Base-by-base conservation (phyloP, 192 early-diverging fungal genomes). In the Rhizophagus clarus region DNA sequence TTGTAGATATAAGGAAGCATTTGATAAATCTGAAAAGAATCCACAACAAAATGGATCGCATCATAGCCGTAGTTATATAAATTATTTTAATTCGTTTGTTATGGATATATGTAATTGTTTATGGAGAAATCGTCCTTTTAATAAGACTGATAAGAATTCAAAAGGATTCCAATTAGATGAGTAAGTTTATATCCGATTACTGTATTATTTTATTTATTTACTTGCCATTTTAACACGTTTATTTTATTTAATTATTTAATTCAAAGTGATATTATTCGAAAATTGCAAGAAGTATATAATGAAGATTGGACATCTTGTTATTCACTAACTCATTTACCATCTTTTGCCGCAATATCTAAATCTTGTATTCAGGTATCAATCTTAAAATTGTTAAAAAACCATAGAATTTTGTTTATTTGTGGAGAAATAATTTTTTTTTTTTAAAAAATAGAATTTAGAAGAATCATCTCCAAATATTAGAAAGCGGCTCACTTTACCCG, bases 51-150 rank as follows among this genome's bases (percentile, higher is more conserved):
- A 32, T 74, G 83, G 85, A 32, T 77, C 56, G 24, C 82, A 67
- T 37, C 79, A 82, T 67, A 86, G 74, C 29, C 73, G 81, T 31
- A 81, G 84, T 7, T 85, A 87, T 68, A 81, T 90, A 28, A 80
- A 85, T 56, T 80, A 80, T 42, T 90, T 90, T 72, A 90, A 90
- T 81, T 84, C 86, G 15, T 87, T 82, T 75, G 87, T 88, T 6
- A 87, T 86, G 83, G 89, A 90, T 45, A 81, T 88, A 10, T 90
- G 86, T 60, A 87, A 87, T 60, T 81, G 82, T 67, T 45, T 88
- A 0, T 90, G 87, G 87, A 77, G 86, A 28, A 86, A 84, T 64
- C 80, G 82, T 1, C 83, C 85, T 3, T 85, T 88, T 34, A 86
- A 83, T 72, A 82, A 82, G 49, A 22, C 63, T 4, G 86, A 86